Evolutionary conservation across 306 rosid species (phyloP).

Genomic region (Argentina anserina): DNA sequence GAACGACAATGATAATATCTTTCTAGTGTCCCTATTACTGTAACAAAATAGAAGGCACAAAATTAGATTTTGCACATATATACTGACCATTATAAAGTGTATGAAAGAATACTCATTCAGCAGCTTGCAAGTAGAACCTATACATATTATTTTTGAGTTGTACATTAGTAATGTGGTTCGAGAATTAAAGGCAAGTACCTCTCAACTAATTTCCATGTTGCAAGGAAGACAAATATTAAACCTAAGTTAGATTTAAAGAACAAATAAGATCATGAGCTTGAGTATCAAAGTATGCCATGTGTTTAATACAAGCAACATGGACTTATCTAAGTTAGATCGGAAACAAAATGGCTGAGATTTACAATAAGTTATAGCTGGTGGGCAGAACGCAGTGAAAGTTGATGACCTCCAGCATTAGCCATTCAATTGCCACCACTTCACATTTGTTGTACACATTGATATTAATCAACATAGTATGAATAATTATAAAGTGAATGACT

Average conservation of each 20-base stretch:
- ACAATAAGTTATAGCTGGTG: slow-evolving; percentile 80
- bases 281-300: not conserved
- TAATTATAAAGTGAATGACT: too few relatives aligned
- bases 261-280: not conserved
- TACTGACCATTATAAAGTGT: too few relatives aligned
- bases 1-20: too few relatives aligned
- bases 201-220: not conserved
- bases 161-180: not conserved
- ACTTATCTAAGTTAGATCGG: slow-evolving; percentile 15
- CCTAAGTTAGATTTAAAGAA: not conserved
- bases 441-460: slow-evolving; percentile 60
- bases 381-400: slow-evolving; percentile 75
- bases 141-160: slow-evolving; percentile 12
- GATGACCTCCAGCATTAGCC: slow-evolving; percentile 89
- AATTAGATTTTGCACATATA: too few relatives aligned
- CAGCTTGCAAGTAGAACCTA: slow-evolving; percentile 88
- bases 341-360: slow-evolving; percentile 12
- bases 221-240: not conserved
- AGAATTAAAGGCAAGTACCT: not conserved
- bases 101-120: too few relatives aligned
- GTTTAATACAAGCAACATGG: not conserved
- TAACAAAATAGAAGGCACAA: too few relatives aligned
- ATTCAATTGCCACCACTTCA: slow-evolving; percentile 98
- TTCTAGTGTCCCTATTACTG: too few relatives aligned
- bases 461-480: too few relatives aligned